Evolutionary conservation across 805 yeast genomes (phyloP).

Genomic region (Hanseniaspora lindneri): DNA sequence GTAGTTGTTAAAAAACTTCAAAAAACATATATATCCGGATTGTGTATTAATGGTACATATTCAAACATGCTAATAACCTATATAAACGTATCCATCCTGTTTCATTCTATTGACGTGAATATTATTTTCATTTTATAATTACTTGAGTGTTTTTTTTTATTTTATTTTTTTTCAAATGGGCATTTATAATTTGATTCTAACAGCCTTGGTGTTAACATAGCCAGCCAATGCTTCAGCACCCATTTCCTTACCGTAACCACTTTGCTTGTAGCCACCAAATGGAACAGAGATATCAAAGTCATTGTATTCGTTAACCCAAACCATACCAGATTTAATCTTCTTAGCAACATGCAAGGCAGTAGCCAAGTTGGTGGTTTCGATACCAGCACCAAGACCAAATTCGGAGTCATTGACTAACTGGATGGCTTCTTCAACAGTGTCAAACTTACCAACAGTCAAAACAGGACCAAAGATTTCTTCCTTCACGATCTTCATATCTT

Average conservation of each 20-base stretch:
- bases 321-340: constrained; percentile 60
- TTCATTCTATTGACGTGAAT: too few species aligned
- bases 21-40: too few species aligned
- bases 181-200: constrained; percentile 40
- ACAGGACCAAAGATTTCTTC: constrained; percentile 80
- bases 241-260: constrained; percentile 82
- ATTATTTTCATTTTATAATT: too few species aligned
- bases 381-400: constrained; percentile 73
- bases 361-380: constrained; percentile 53
- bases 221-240: constrained; percentile 65
- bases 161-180: too few species aligned
- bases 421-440: constrained; percentile 55
- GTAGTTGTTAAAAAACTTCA: too few species aligned
- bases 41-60: too few species aligned
- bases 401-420: constrained; percentile 56
- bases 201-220: constrained; percentile 66
- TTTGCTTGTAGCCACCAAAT: constrained; percentile 70
- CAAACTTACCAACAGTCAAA: constrained; percentile 56
- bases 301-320: constrained; percentile 72
- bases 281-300: constrained; percentile 66
- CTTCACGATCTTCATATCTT: constrained; percentile 48
- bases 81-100: too few species aligned
- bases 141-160: too few species aligned
- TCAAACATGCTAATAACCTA: too few species aligned
- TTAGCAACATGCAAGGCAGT: constrained; percentile 53